Conservation (phyloP, 495 filamentous ascomycete species). For the Podospora appendiculata region DNA sequence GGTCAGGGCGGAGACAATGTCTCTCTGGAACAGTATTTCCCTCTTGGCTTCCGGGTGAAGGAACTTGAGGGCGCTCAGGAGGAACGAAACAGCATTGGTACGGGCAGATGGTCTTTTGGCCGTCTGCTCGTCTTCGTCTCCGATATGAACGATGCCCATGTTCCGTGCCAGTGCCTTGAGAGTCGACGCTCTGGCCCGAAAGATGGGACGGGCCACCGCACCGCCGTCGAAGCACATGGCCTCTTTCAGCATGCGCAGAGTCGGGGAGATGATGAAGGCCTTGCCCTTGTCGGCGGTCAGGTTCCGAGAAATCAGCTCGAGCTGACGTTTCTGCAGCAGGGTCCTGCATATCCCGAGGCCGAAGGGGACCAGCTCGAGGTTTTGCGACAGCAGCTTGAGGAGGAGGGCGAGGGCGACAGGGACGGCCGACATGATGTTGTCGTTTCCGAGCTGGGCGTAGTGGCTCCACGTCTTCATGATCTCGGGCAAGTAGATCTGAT, state of each 20-base stretch:
- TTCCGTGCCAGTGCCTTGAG: constrained; percentile 64
- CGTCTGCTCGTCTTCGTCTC: constrained; percentile 43
- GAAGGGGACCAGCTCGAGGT: constrained; percentile 61
- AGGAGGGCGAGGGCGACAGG: constrained; percentile 70
- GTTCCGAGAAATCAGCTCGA: constrained; percentile 63
- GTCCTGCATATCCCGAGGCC: constrained; percentile 67
- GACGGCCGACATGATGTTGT: constrained; percentile 64
- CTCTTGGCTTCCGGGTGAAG: constrained; percentile 61
- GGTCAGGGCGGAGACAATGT: constrained; percentile 59
- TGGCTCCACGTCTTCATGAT: constrained; percentile 75
- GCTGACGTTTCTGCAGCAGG: constrained; percentile 62
- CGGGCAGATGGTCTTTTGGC: constrained; percentile 60
- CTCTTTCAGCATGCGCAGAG: constrained; percentile 72
- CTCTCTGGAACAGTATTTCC: constrained; percentile 67
- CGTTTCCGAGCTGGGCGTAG: constrained; percentile 62
- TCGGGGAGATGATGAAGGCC: constrained; percentile 78
- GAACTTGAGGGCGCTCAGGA: constrained; percentile 65
- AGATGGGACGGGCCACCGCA: constrained; percentile 59
- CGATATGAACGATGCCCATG: constrained; percentile 44
- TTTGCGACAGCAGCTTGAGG: constrained; percentile 60
- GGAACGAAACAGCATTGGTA: constrained; percentile 65
- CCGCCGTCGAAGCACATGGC: constrained; percentile 75
- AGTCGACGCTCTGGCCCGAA: constrained; percentile 59
- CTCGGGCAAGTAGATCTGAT: constrained; percentile 56
- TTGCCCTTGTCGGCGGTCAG: constrained; percentile 67